Conservation (phyloP, 2,329 filamentous ascomycete species). For the Dactylellina cionopaga region DNA sequence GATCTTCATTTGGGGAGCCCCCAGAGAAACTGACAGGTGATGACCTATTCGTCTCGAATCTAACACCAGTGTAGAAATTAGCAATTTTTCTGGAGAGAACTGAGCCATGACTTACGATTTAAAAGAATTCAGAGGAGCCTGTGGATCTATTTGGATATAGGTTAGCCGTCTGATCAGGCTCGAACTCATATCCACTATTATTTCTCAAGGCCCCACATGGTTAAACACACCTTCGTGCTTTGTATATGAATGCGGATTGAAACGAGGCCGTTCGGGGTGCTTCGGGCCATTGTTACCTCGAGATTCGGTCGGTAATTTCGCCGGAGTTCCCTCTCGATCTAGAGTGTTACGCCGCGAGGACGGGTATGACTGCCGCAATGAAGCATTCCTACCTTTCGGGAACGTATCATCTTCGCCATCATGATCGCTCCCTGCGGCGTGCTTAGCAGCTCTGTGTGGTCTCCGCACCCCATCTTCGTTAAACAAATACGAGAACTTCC, state of each 20-base stretch:
- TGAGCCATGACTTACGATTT: constrained; percentile 19
- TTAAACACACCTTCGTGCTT: constrained; percentile 26
- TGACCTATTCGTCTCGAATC: constrained; percentile 32
- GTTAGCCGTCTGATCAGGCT: neutral
- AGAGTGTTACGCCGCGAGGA: constrained; percentile 38
- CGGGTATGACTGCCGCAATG: constrained; percentile 38
- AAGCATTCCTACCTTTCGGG: constrained; percentile 12
- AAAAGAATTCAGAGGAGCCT: constrained; percentile 23
- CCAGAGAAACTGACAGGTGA: constrained; percentile 20
- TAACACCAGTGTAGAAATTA: neutral
- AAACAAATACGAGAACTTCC: constrained; percentile 48
- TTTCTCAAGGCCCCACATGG: neutral
- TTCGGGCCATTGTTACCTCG: constrained; percentile 6
- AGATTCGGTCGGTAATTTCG: constrained; percentile 1
- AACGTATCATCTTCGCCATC: constrained; percentile 36
- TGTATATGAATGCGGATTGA: constrained; percentile 5
- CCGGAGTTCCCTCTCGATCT: constrained; percentile 16
- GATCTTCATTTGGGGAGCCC: constrained; percentile 8
- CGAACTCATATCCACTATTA: neutral
- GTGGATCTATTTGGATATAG: neutral
- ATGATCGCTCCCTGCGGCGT: constrained; percentile 26
- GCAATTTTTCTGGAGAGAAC: neutral
- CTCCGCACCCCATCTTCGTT: constrained; percentile 43
- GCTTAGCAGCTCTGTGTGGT: constrained; percentile 28
- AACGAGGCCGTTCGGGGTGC: constrained; percentile 22